Evolutionary conservation across 2,329 filamentous ascomycete genomes (phyloP).

Genomic region (Diatrype stigma): DNA sequence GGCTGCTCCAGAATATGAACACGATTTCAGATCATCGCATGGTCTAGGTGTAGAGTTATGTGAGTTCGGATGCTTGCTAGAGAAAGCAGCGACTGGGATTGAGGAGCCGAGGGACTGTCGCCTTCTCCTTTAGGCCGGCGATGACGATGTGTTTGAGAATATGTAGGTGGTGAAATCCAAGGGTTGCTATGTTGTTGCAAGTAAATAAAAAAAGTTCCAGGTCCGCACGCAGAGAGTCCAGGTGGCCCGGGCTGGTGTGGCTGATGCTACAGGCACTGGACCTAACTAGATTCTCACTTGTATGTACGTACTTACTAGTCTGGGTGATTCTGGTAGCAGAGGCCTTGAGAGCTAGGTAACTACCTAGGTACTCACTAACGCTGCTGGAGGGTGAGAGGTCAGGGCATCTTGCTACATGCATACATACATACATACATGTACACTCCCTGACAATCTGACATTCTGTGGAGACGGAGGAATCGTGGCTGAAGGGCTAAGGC

Average conservation of each 20-base stretch:
- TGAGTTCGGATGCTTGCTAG: constrained; percentile 2
- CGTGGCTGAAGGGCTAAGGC: too few relatives aligned
- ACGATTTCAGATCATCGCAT: constrained; percentile 11
- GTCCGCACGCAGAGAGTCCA: too few relatives aligned
- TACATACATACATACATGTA: too few relatives aligned
- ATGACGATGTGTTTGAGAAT: not conserved
- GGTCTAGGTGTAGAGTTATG: constrained; percentile 2
- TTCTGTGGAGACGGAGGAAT: too few relatives aligned
- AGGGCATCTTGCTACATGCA: too few relatives aligned
- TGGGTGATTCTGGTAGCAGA: too few relatives aligned
- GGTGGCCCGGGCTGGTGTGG: not conserved
- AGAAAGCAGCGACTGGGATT: constrained; percentile 2
- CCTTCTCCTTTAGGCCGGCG: not conserved
- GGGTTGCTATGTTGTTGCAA: constrained; percentile 19
- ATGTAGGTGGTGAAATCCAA: not conserved
- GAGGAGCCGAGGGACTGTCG: constrained; percentile 10
- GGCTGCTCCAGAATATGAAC: constrained; percentile 40
- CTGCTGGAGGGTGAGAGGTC: too few relatives aligned
- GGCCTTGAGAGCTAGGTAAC: not conserved
- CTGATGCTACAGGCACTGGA: too few relatives aligned
- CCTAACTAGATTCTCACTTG: too few relatives aligned
- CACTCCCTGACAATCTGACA: too few relatives aligned
- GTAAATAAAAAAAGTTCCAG: constrained; percentile 19
- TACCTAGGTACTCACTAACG: not conserved
- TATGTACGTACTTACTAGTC: too few relatives aligned